Conservation (phyloP, 768 basidiomycete genomes). For the Austroboletus festivus region DNA sequence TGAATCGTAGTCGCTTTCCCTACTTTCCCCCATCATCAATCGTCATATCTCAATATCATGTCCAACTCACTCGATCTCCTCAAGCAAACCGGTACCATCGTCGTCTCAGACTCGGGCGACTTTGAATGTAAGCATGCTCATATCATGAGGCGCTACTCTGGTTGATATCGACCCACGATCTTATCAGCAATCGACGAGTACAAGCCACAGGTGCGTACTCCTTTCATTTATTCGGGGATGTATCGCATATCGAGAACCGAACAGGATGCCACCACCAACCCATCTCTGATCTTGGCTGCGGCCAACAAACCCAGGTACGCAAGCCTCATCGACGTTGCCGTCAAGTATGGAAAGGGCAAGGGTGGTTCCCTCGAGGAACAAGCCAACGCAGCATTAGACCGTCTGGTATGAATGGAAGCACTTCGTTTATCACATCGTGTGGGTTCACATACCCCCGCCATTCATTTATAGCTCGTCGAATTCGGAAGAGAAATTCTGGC, state of each 20-base stretch:
- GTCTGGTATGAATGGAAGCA: constrained; percentile 60
- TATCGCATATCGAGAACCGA: constrained; percentile 11
- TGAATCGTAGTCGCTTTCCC: too few relatives aligned
- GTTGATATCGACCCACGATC: constrained; percentile 24
- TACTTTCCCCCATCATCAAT: not conserved
- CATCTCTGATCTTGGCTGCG: constrained; percentile 90
- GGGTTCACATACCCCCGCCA: constrained; percentile 9
- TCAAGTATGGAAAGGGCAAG: constrained; percentile 75
- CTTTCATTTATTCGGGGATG: constrained; percentile 10
- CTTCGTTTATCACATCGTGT: constrained; percentile 7
- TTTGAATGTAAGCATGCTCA: constrained; percentile 62
- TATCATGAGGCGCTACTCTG: constrained; percentile 17
- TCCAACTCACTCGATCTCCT: constrained; percentile 78
- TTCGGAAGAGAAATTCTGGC: constrained; percentile 94
- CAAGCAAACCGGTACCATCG: constrained; percentile 90
- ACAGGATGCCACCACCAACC: constrained; percentile 98
- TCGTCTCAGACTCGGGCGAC: constrained; percentile 97
- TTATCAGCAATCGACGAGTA: constrained; percentile 85
- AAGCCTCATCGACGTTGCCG: constrained; percentile 72
- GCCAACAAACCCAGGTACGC: constrained; percentile 87
- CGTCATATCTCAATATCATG: constrained; percentile 51
- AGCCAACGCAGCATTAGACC: constrained; percentile 78
- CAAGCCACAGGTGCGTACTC: constrained; percentile 76
- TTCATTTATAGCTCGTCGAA: constrained; percentile 74
- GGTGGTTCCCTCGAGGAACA: constrained; percentile 75